Evolutionary conservation across 83 land plant species (phyloP).

Genomic region (Isoetes engelmannii): DNA sequence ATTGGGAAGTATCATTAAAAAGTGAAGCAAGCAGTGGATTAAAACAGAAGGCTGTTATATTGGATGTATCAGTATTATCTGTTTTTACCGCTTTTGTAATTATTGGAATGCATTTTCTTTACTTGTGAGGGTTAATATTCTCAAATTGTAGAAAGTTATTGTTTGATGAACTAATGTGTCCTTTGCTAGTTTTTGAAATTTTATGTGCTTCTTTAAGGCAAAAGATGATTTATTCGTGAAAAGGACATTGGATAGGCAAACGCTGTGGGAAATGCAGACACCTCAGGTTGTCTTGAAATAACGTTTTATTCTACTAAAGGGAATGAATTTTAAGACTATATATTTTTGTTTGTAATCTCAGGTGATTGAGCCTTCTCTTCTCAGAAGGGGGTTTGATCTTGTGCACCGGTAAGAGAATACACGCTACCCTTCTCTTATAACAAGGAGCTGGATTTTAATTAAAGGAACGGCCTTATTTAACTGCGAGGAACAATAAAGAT

Average conservation of each 20-base stretch:
- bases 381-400: conserved; percentile 74
- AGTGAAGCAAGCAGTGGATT: too few relatives aligned
- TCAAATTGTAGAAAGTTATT: not conserved
- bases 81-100: too few relatives aligned
- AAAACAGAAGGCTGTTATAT: too few relatives aligned
- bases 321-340: too few relatives aligned
- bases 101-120: too few relatives aligned
- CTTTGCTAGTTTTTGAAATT: not conserved
- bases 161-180: conserved; percentile 6
- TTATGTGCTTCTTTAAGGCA: conserved; percentile 48
- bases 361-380: conserved; percentile 73
- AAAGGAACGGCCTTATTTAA: too few relatives aligned
- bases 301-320: too few relatives aligned
- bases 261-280: conserved; percentile 98
- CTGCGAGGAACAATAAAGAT: too few relatives aligned
- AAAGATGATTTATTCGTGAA: conserved; percentile 59
- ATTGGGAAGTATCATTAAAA: too few relatives aligned
- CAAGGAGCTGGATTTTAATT: too few relatives aligned
- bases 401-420: conserved; percentile 46
- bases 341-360: conserved; percentile 15
- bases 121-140: too few relatives aligned
- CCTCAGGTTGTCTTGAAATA: conserved; percentile 56
- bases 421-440: not conserved
- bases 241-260: conserved; percentile 63
- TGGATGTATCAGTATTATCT: too few relatives aligned